Base-by-base conservation (phyloP, 345 rosid genomes). In the Gynandropsis gynandra region DNA sequence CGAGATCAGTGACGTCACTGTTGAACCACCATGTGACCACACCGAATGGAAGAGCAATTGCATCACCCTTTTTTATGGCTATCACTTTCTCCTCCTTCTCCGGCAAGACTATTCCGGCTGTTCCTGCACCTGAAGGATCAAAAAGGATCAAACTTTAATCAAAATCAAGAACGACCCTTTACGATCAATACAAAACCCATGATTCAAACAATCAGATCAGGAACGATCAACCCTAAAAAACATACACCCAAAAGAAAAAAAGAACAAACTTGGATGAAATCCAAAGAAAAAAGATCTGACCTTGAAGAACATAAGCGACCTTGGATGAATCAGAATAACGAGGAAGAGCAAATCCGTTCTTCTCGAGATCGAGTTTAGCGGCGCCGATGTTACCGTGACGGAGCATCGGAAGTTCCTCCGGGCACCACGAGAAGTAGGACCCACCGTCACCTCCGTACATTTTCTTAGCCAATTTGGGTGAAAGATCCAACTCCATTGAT, bases 261-360 rank as follows among this genome's bases (percentile, higher is more conserved):
- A 33, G 29, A 10, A 15, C 16, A 1, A 41, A 13, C 29, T 50
- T 44, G 1, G 9, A 8, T 15, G 17, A 53, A 20, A 31, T n/a
- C n/a, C n/a, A 18, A 42, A 13, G 1, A 16, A 42, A 16, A 7
- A 41, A 41, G 1, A 6, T 37, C 49, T 7, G 34, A 90, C 96
- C 98, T 73, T 76, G 95, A 47, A 90, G 95, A 45, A 87, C 89
- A 66, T 90, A 84, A 45, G 96, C 95, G 43, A 90, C 94, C 73
- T 79, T 87, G 8, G 87, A 63, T 13, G 96, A 90, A 62, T 90
- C 96, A 50, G 83, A 80, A 77, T 87, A 90, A 6, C 81, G 72
- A 66, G 96, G 98, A 46, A 84, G 81, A 50, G 87, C 95, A 31
- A 90, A 68, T 43, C 98, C 98, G 54, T 73, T 17, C 75, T 82